Percentiles rank a stretch among this genome's conserved stretches.
These are phyloP conservation scores for Xerocomellus dryophilus DNA, from an alignment of 768 basidiomycete genomes.

Conservation along the genomic window DNA sequence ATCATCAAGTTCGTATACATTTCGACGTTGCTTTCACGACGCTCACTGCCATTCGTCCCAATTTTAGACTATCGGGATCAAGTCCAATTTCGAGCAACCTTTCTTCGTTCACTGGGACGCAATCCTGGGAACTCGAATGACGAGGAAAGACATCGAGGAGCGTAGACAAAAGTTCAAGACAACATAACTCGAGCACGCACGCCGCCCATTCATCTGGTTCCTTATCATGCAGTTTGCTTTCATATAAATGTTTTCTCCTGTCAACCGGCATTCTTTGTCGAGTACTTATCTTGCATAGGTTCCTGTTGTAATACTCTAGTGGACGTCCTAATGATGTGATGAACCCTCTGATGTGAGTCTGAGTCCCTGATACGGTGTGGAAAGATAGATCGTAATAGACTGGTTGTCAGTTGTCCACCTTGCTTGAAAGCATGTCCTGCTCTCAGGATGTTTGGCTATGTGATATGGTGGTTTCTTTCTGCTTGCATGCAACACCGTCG, in stretches of 20 bases:
- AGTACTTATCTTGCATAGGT: constrained; percentile 3
- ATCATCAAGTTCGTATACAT: constrained; percentile 70
- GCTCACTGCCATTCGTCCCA: neutral
- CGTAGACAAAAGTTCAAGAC: constrained; percentile 41
- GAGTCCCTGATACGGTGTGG: too few relatives aligned
- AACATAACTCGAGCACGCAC: constrained; percentile 2
- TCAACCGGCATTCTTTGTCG: neutral
- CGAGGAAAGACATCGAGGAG: constrained; percentile 58
- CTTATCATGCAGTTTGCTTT: neutral
- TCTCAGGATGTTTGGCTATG: too few relatives aligned
- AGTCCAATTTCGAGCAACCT: constrained; percentile 93
- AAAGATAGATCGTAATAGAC: too few relatives aligned
- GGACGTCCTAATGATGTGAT: constrained; percentile 12
- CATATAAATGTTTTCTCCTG: neutral
- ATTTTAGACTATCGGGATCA: constrained; percentile 65
- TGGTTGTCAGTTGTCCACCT: too few relatives aligned
- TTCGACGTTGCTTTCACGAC: neutral
- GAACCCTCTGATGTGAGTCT: neutral
- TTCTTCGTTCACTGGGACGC: constrained; percentile 96
- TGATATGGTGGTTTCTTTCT: too few relatives aligned
- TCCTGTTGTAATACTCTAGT: constrained; percentile 24
- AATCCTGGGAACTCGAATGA: constrained; percentile 82
- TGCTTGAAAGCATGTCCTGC: too few relatives aligned
- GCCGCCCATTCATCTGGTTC: neutral
- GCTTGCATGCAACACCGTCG: too few relatives aligned